These are phyloP conservation scores for Auricularia sp. DNA, from an alignment of 768 basidiomycete genomes.

Conservation along the genomic window DNA sequence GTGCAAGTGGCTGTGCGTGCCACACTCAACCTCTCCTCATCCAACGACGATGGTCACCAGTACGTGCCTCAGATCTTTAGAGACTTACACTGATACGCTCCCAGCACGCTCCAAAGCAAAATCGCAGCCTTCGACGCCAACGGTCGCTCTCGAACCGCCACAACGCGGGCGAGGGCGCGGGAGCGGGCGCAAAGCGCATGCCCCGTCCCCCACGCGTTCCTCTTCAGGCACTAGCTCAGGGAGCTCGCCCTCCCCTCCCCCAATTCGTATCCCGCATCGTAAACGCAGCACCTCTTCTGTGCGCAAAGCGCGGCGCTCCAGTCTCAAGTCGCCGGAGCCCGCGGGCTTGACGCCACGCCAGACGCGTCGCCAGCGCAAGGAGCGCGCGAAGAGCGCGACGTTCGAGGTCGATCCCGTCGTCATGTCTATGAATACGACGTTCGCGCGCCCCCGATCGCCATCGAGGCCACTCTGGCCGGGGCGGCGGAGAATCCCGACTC, in stretches of 20 bases:
- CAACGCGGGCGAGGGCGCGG: background rate
- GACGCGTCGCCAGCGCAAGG: background rate
- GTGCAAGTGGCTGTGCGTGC: background rate
- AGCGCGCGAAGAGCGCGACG: background rate
- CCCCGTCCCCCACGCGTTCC: background rate
- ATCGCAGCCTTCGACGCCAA: background rate
- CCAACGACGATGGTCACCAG: background rate
- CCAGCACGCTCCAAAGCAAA: background rate
- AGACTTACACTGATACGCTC: background rate
- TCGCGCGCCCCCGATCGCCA: background rate
- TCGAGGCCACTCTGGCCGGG: background rate
- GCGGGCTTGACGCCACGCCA: background rate
- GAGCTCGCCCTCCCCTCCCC: background rate
- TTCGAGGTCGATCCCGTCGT: background rate
- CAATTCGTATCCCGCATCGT: background rate
- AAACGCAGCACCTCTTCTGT: background rate
- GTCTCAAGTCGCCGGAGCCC: background rate
- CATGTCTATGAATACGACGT: background rate
- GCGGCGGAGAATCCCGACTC: background rate
- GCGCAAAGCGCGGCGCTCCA: background rate
- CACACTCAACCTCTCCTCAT: background rate
- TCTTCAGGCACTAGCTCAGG: background rate
- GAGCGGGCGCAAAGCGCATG: background rate
- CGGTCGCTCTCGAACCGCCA: background rate
- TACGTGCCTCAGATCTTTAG: background rate